phyloP scores from a whole-genome alignment of 164 flowering plant genomes.

The Warburgia ugandensis region DNA sequence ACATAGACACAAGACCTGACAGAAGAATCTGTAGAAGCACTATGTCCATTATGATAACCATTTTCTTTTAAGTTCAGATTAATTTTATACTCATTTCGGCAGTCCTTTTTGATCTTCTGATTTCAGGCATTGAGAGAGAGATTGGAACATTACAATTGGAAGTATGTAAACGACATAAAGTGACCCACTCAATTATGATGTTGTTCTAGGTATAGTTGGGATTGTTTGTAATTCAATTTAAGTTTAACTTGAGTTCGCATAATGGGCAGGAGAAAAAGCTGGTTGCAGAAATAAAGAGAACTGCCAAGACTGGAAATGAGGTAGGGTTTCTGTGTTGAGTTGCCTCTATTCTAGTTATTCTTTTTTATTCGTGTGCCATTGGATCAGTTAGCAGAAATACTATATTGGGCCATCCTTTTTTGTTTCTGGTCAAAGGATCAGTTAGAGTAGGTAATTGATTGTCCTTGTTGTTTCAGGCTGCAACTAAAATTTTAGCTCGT shows the following conservation, averaged over 20 bases:
- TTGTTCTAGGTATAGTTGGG: background rate
- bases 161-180: conserved; percentile 32
- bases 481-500: conserved; percentile 82
- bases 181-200: background rate
- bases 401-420: background rate
- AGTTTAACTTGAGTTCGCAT: conserved; percentile 1
- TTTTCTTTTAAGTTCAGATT: too few relatives aligned
- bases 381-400: background rate
- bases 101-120: background rate
- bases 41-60: too few relatives aligned
- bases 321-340: conserved; percentile 18
- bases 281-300: conserved; percentile 85
- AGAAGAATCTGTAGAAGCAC: too few relatives aligned
- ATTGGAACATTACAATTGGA: conserved; percentile 68
- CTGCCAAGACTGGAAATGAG: conserved; percentile 96
- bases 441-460: too few relatives aligned
- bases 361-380: background rate
- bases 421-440: background rate
- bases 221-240: background rate
- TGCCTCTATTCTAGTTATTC: background rate
- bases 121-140: conserved; percentile 88
- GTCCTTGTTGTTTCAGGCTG: conserved; percentile 40
- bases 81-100: background rate
- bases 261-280: conserved; percentile 86
- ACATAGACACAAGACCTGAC: too few relatives aligned